Evolutionary conservation across 345 rosid genomes (phyloP), one percentile per base, ranked within the genome.

Genomic region (Camelina laxa): DNA sequence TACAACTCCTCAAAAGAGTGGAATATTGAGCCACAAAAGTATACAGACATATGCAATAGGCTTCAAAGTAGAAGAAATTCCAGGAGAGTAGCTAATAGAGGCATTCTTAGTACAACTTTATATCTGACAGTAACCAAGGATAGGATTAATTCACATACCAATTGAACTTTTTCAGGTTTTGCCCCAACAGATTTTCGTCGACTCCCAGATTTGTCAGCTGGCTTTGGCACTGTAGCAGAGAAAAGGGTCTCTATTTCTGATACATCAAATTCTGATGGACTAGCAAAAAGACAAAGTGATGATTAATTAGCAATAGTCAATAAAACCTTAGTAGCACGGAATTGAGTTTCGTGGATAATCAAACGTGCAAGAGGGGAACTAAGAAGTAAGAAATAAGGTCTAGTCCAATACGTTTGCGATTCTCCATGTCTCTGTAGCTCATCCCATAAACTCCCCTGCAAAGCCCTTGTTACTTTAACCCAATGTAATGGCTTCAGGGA

Each of bases 391-490:
- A 53, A n/a, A 75, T 36, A 50, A 51, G 72, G 65, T 72, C 4
- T 73, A 80, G 73, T 58, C 58, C 61, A 38, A 38, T 87, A 92
- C 98, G 65, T 89, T 80, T 91, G 99, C 57, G 88, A 80, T 67
- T 89, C 99, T 70, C 96, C 97, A 55, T 86, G 87, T 80, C 85
- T 92, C 79, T 96, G 99, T 79, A 96, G 69, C 82, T 96, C 98
- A 14, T 96, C 97, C 99, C 98, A 96, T 74, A 96, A 90, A 84
- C 97, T 96, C 85, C 99, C 99, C 82, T 92, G 97, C 64, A 96
- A 69, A 70, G 91, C 96, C 85, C 98, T 87, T 80, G 99, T 85
- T 77, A 92, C 96, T 83, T 96, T 96, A 80, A 96, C 90, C 99
- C 98, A 96, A 60, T 92, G 99, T 65, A 96, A 67, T 71, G 99